These are phyloP conservation scores for Shiraia bambusicola DNA, from an alignment of 2,329 filamentous ascomycete genomes.

Conservation along the genomic window DNA sequence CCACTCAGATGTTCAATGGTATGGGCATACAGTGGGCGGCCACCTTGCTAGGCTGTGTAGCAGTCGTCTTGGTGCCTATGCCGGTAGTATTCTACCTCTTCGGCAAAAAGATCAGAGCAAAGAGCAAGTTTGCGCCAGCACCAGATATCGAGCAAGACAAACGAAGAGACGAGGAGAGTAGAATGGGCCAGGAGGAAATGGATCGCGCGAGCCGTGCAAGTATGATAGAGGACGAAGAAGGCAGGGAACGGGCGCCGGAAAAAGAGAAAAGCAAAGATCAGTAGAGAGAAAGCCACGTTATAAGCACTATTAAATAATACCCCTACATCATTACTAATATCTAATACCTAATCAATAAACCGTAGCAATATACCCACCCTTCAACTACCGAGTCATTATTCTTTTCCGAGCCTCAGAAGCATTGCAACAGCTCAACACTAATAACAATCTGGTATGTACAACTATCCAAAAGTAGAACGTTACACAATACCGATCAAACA, in stretches of 20 bases:
- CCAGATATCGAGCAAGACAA: slow-evolving; percentile 43
- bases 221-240: slow-evolving; percentile 3
- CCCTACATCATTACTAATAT: background rate
- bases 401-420: too few species aligned
- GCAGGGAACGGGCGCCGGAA: slow-evolving; percentile 3
- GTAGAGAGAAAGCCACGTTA: too few species aligned
- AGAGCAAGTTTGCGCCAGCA: slow-evolving; percentile 47
- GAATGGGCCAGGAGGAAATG: slow-evolving; percentile 9
- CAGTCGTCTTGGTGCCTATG: slow-evolving; percentile 46
- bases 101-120: slow-evolving; percentile 48
- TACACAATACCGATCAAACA: too few species aligned
- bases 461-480: too few species aligned
- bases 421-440: too few species aligned
- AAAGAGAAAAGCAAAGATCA: slow-evolving; percentile 18
- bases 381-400: too few species aligned
- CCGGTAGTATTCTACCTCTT: slow-evolving; percentile 49
- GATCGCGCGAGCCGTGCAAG: background rate
- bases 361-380: too few species aligned
- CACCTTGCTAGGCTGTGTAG: slow-evolving; percentile 50
- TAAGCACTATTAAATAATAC: background rate
- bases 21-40: slow-evolving; percentile 54
- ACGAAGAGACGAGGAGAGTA: slow-evolving; percentile 37
- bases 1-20: slow-evolving; percentile 57
- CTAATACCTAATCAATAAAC: too few species aligned
- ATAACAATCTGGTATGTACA: too few species aligned